Evolutionary conservation across 2,329 filamentous ascomycete genomes (phyloP).

Genomic region (Epichloe coenophiala): DNA sequence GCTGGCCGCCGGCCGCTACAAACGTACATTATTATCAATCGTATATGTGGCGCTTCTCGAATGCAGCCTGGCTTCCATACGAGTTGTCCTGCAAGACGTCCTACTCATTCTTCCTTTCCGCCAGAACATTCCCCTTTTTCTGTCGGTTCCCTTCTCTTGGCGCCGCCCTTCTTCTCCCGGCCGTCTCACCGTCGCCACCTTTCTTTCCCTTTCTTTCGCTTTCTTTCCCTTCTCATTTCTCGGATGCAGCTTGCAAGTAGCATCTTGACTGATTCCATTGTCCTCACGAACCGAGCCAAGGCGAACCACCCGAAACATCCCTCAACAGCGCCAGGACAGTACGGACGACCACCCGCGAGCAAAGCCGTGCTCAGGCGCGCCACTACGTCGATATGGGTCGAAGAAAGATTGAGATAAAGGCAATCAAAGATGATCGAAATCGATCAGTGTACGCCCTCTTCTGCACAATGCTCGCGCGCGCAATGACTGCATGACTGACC

Average conservation of each 20-base stretch:
- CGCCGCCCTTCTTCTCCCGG: slow-evolving; percentile 3
- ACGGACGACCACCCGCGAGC: slow-evolving; percentile 3
- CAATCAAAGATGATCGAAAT: slow-evolving; percentile 96
- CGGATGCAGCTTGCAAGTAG: not conserved
- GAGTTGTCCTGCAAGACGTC: not conserved
- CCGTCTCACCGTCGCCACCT: slow-evolving; percentile 7
- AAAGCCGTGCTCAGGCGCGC: slow-evolving; percentile 5
- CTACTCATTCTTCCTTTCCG: not conserved
- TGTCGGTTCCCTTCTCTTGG: slow-evolving; percentile 1
- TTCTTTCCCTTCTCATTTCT: not conserved
- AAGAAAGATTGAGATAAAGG: slow-evolving; percentile 99
- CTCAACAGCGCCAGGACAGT: not conserved
- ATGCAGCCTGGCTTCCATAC: not conserved
- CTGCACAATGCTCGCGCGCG: not conserved
- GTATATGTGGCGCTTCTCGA: not conserved
- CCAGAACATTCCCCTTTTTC: not conserved
- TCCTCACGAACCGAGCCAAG: not conserved
- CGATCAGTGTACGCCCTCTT: slow-evolving; percentile 71
- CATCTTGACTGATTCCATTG: not conserved
- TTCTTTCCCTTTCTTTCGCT: slow-evolving; percentile 1
- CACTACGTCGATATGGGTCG: slow-evolving; percentile 57
- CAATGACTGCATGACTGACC: not conserved
- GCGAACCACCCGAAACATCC: not conserved
- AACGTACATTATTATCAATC: not conserved
- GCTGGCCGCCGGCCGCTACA: not conserved